phyloP scores from a whole-genome alignment of 495 filamentous ascomycete genomes.

The Evansstolkia leycettana region DNA sequence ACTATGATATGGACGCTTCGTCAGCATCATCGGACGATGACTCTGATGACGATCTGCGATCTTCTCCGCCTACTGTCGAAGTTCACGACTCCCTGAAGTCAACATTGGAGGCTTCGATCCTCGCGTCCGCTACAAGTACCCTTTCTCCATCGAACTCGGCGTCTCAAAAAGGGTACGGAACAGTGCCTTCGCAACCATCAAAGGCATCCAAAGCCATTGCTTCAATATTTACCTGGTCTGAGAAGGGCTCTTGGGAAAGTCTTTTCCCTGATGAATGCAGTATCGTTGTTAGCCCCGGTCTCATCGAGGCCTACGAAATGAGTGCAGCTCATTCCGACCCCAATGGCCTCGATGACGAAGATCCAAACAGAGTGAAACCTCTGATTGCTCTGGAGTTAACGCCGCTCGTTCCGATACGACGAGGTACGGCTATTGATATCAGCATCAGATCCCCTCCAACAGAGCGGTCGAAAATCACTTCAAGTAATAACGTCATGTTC shows the following conservation, averaged over 20 bases:
- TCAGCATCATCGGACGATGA: conserved; percentile 41
- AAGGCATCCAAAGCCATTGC: conserved; percentile 58
- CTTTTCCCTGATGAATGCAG: conserved; percentile 64
- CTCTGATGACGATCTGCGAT: conserved; percentile 28
- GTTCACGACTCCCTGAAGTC: conserved; percentile 8
- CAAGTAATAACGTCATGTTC: conserved; percentile 72
- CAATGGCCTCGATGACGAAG: conserved; percentile 5
- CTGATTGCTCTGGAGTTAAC: conserved; percentile 75
- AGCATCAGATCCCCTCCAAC: conserved; percentile 78
- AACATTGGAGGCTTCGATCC: conserved; percentile 15
- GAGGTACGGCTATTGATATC: conserved; percentile 85
- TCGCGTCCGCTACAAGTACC: conserved; percentile 32
- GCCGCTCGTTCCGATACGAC: conserved; percentile 73
- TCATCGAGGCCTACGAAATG: conserved; percentile 73
- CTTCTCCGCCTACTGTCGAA: conserved; percentile 17
- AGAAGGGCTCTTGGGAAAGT: conserved; percentile 69
- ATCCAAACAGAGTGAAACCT: conserved; percentile 38
- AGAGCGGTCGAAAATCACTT: conserved; percentile 53
- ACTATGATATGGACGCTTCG: conserved; percentile 33
- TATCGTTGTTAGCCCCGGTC: conserved; percentile 69
- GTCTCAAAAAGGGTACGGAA: conserved; percentile 52
- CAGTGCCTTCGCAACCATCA: conserved; percentile 39
- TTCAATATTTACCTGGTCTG: conserved; percentile 74
- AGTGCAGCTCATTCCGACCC: conserved; percentile 21
- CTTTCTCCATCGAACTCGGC: conserved; percentile 66